Conservation (phyloP, 164 flowering plant species). For the Amborella trichopoda region DNA sequence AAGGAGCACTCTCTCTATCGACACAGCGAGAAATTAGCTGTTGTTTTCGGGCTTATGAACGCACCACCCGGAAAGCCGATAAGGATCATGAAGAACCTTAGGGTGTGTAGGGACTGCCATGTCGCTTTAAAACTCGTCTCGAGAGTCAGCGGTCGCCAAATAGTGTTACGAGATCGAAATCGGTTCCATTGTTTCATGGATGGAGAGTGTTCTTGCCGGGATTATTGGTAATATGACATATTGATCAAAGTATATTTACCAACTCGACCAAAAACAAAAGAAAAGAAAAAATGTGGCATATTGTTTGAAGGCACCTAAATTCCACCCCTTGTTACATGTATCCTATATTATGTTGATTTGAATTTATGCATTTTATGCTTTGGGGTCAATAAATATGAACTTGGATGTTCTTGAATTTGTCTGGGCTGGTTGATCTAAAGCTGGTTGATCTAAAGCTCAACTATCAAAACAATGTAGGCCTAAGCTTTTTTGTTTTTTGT, state of each 20-base stretch:
- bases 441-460: too few relatives aligned
- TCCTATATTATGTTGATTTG: too few relatives aligned
- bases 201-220: constrained; percentile 47
- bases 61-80: constrained; percentile 30
- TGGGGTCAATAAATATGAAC: too few relatives aligned
- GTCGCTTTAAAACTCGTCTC: constrained; percentile 40
- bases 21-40: constrained; percentile 63
- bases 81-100: constrained; percentile 59
- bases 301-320: too few relatives aligned
- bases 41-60: constrained; percentile 42
- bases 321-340: too few relatives aligned
- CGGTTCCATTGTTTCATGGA: constrained; percentile 51
- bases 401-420: too few relatives aligned
- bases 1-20: constrained; percentile 36
- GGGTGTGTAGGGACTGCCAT: constrained; percentile 63
- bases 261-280: constrained; percentile 5
- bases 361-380: too few relatives aligned
- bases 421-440: too few relatives aligned
- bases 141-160: constrained; percentile 24
- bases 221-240: constrained; percentile 35
- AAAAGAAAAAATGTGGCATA: too few relatives aligned
- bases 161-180: constrained; percentile 51
- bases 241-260: constrained; percentile 3
- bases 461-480: too few relatives aligned
- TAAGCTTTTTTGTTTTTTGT: too few relatives aligned